Base-by-base conservation (phyloP, 106 monocot genomes). In the Gastrodia elata region DNA sequence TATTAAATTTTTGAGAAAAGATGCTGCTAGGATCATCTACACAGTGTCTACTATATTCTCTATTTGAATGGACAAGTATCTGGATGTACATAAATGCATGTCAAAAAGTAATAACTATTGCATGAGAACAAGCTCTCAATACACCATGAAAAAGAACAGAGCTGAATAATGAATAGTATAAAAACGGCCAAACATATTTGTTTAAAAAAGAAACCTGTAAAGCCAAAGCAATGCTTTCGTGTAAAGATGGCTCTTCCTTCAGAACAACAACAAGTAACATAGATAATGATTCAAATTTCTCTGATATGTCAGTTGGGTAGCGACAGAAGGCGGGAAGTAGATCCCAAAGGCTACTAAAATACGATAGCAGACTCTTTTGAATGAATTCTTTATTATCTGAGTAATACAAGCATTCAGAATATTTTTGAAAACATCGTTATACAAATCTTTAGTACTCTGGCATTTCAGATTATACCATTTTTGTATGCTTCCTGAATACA, bases 301-400 rank as follows among this genome's bases (percentile, higher is more conserved):
- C 59, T 70, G 56, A 71, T 11, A 59, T 75, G 76, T 93, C 92
- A 77, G 55, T 82, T 25, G 97, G 80, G 85, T 80, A 87, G 38
- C 81, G 84, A 70, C 97, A 98, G 71, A 98, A 93, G 38, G 93
- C 73, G 68, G 93, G 88, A 74, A 98, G 97, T 72, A 98, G 72
- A 78, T 78, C 83, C 97, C 90, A 93, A 1, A 98, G 55, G 28
- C 56, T 74, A 80, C 80, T 61, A 35, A 72, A 48, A 78, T 43
- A 85, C 7, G 78, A 75, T 43, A 77, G 37, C 64, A 91, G 75
- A 34, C 49, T 64, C 69, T 78, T 74, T 39, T 75, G 74, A 20
- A 22, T 67, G 28, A 68, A 32, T 71, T 48, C 77, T 71, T 72
- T 76, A 67, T 83, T 81, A 22, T 72, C 97, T 93, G 83, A 59